A percentile compares a stretch with the other conserved stretches of the same genome.
Evolutionary conservation across 768 basidiomycete species (phyloP).

Genomic region (Tylopilus sp.): DNA sequence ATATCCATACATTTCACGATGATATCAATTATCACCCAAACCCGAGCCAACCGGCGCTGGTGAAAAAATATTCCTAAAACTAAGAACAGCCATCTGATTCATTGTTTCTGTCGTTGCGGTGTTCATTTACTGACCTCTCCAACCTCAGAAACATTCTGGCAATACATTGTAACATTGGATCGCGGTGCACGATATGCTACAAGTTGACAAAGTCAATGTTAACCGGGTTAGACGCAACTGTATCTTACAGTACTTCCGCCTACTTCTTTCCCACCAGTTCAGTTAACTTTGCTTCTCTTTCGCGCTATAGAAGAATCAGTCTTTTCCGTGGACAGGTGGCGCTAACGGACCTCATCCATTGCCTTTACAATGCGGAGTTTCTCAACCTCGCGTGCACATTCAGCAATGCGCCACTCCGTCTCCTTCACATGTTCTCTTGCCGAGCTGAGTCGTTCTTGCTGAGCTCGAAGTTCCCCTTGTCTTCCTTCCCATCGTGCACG

Average conservation of each 20-base stretch:
- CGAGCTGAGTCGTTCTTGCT: conserved; percentile 47
- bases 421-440: conserved; percentile 52
- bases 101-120: not conserved
- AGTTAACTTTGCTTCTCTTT: conserved; percentile 50
- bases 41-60: conserved; percentile 31
- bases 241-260: not conserved
- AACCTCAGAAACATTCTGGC: conserved; percentile 1
- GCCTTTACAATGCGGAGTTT: conserved; percentile 59
- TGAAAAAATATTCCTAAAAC: conserved; percentile 28
- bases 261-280: conserved; percentile 31
- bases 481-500: conserved; percentile 57
- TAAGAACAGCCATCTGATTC: conserved; percentile 36
- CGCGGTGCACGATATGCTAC: conserved; percentile 1
- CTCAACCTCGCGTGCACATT: conserved; percentile 74
- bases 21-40: conserved; percentile 22
- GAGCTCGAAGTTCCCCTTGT: conserved; percentile 43
- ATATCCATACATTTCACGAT: conserved; percentile 10
- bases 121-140: conserved; percentile 12
- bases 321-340: not conserved
- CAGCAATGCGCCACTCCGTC: conserved; percentile 58
- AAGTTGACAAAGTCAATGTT: not conserved
- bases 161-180: not conserved
- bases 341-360: conserved; percentile 53
- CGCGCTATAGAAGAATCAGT: conserved; percentile 36
- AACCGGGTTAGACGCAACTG: not conserved